Base-by-base conservation (phyloP, 2,329 filamentous ascomycete genomes). In the Verticillium albo-atrum region DNA sequence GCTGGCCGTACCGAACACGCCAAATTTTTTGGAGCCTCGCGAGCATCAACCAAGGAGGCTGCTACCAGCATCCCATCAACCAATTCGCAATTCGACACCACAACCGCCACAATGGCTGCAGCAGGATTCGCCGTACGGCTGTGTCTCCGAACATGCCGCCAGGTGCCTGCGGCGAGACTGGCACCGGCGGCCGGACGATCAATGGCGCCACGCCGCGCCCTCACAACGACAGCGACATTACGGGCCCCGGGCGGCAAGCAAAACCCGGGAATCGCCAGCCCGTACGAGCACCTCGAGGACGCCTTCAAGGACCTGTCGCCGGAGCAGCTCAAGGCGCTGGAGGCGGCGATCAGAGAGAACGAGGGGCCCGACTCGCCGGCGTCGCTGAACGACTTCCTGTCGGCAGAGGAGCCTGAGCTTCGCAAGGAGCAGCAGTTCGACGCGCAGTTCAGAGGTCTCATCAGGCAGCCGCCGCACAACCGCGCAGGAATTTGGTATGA, bases 401-500 rank as follows among this genome's bases (percentile, higher is more conserved):
- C 57, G 55, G 50, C 27, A 27, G 54, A 59, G 28, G 47, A 51
- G 51, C 27, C 60, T 42, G 58, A 63, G 9, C 34, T 55, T 15
- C 58, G 64, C 25, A 26, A 57, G 47, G 55, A 35, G 28, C 27
- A 60, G 9, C n/a, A 47, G 23, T 34, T 65, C 35, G 60, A 64
- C 28, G 58, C 55, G 42, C 61, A 69, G 42, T 63, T 58, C 20
- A 62, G 63, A 55, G 58, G 65, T 7, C 56, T 71, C 7, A 42
- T 54, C 27, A 55, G 61, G 34, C 56, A 60, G n/a, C 54, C 58
- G 35, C 71, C 66, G 58, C 70, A 71, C 14, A 74, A 73, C 64
- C 75, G 65, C 64, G 66, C 71, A 52, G 73, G 72, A 4, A 81
- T 82, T 60, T 83, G 80, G 80, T 79, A 74, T 67, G 76, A 80